phyloP scores from a whole-genome alignment of 148 eudicot genomes.

The Chenopodium album region DNA sequence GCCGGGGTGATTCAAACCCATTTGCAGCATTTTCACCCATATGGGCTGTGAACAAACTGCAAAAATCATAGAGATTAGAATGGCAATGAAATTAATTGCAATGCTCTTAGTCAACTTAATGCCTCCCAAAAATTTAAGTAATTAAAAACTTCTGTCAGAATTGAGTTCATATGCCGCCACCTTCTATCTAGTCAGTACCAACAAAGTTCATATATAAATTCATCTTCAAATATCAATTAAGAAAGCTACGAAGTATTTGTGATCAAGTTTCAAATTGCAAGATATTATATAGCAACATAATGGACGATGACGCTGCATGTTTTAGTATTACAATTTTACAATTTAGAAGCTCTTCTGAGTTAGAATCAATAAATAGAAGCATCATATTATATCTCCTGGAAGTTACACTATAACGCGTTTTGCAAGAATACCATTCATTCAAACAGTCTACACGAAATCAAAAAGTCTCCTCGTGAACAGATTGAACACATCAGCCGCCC shows the following conservation, averaged over 20 bases:
- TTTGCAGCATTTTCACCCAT: conserved; percentile 47
- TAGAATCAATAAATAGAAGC: background rate
- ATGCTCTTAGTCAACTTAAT: background rate
- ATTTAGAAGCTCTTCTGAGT: background rate
- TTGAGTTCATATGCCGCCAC: background rate
- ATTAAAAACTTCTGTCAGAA: background rate
- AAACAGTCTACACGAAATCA: too few species aligned
- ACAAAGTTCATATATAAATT: background rate
- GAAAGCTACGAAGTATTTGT: background rate
- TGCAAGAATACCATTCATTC: background rate
- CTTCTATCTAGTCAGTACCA: background rate
- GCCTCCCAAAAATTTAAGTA: background rate
- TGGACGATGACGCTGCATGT: background rate
- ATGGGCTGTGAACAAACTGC: conserved; percentile 17
- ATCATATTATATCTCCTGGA: background rate
- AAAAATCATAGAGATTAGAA: conserved; percentile 15
- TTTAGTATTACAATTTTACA: background rate
- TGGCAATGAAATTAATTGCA: background rate
- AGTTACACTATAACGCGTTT: background rate
- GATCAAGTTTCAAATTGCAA: background rate
- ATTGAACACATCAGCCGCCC: too few species aligned
- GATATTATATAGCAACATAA: background rate
- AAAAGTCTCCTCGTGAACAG: too few species aligned
- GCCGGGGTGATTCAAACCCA: conserved; percentile 61
- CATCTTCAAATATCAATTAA: background rate